Percentiles rank a stretch among this genome's conserved stretches.
phyloP scores from a whole-genome alignment of 2,329 filamentous ascomycete species.

The Penicillium sclerotigenum region DNA sequence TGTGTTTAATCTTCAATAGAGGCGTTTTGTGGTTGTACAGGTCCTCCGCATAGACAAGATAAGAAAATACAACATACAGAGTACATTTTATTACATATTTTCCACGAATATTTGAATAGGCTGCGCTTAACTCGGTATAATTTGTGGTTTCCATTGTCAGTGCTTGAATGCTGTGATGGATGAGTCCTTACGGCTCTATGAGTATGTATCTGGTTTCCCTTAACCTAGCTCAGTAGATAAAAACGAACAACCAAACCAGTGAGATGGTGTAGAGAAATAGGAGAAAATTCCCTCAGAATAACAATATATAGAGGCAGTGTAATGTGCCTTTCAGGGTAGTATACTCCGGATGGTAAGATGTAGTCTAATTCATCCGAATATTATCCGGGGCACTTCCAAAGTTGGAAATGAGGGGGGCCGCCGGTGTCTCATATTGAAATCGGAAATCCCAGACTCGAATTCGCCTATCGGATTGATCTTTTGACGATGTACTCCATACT shows the following conservation, averaged over 20 bases:
- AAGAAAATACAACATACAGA: no score
- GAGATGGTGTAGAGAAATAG: background rate
- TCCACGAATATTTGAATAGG: background rate
- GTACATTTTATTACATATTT: background rate
- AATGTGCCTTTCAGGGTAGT: background rate
- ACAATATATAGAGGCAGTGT: background rate
- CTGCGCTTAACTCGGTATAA: background rate
- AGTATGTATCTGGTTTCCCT: background rate
- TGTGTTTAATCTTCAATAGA: background rate
- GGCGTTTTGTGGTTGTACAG: background rate
- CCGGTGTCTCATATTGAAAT: constrained; percentile 11
- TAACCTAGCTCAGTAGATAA: background rate
- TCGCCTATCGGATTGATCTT: background rate
- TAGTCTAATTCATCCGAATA: background rate
- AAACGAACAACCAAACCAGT: background rate
- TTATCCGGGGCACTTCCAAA: background rate
- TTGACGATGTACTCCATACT: background rate
- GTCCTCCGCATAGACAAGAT: background rate
- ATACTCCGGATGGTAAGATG: background rate
- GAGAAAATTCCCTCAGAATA: background rate
- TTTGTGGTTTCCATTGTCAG: no score
- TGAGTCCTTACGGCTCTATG: background rate
- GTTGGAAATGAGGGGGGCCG: constrained; percentile 5
- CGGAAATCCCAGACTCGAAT: background rate
- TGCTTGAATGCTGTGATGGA: background rate